A percentile compares a stretch with the other conserved stretches of the same genome.
phyloP scores from a whole-genome alignment of 148 eudicot genomes.

The Salicornia ramosissima region DNA sequence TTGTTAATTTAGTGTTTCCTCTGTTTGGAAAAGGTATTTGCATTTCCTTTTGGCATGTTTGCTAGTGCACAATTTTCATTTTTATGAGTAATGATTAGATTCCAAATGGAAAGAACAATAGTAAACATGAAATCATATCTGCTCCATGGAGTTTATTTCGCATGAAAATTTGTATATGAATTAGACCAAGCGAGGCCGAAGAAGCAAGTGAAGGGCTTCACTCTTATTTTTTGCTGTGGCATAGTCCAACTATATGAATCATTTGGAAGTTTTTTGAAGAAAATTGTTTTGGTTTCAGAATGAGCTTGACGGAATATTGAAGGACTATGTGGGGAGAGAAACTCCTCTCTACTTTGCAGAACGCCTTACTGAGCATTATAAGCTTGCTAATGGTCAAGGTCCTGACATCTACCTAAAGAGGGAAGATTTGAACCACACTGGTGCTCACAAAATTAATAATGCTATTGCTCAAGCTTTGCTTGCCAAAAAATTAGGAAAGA shows the following conservation, averaged over 20 bases:
- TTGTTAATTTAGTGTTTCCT: no score
- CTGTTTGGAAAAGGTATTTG: no score
- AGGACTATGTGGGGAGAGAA: conserved; percentile 93
- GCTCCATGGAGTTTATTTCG: no score
- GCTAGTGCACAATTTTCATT: no score
- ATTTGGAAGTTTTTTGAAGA: background rate
- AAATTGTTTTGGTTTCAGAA: conserved; percentile 41
- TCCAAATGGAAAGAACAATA: no score
- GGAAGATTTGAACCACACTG: conserved; percentile 90
- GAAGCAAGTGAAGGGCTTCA: background rate
- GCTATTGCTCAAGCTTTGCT: conserved; percentile 96
- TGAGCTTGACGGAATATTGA: conserved; percentile 71
- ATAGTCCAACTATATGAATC: background rate
- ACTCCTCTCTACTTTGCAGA: conserved; percentile 94
- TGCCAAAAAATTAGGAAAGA: conserved; percentile 80
- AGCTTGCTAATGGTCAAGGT: conserved; percentile 76
- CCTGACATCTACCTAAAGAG: conserved; percentile 85
- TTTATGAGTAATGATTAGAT: no score
- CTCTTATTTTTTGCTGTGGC: background rate
- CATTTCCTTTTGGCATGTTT: no score
- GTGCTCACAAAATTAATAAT: conserved; percentile 94
- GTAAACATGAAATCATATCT: no score
- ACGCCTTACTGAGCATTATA: conserved; percentile 85
- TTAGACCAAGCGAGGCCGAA: background rate
- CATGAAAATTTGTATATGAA: no score